Conservation (phyloP, 768 basidiomycete species). For the Leccinum truebloodii region DNA sequence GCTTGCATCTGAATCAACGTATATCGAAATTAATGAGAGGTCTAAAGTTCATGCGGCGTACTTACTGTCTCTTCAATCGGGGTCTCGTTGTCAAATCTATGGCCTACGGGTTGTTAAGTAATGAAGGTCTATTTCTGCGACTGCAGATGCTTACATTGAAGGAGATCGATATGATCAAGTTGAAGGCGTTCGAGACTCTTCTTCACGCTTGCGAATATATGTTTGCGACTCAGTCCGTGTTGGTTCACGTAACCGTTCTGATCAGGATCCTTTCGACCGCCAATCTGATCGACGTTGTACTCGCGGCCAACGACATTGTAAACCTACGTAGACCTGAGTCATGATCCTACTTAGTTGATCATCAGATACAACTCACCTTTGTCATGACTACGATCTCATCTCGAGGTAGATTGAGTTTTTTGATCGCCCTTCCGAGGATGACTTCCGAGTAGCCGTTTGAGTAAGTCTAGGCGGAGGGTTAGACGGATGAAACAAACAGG, state of each 20-base stretch:
- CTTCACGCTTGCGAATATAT: constrained; percentile 60
- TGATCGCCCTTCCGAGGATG: constrained; percentile 73
- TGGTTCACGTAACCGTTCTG: constrained; percentile 49
- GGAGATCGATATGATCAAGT: constrained; percentile 57
- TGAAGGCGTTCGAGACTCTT: constrained; percentile 43
- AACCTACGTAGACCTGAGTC: constrained; percentile 25
- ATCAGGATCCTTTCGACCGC: constrained; percentile 31
- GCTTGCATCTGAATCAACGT: constrained; percentile 41
- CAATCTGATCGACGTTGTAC: constrained; percentile 14
- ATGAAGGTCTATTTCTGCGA: neutral
- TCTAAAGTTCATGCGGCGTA: neutral
- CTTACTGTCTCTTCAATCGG: constrained; percentile 47
- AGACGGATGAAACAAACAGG: neutral
- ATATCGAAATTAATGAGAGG: neutral
- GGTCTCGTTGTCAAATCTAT: constrained; percentile 52
- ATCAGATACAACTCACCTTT: constrained; percentile 43
- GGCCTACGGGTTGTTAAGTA: constrained; percentile 30
- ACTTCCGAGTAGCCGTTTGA: constrained; percentile 67
- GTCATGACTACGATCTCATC: constrained; percentile 79
- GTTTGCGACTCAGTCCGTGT: constrained; percentile 48
- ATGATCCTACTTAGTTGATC: neutral
- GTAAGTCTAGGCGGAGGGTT: constrained; percentile 45
- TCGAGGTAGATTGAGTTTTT: constrained; percentile 63
- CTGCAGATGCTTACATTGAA: constrained; percentile 42
- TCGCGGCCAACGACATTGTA: constrained; percentile 42